Evolutionary conservation across 257 asterid species (phyloP), one percentile per base, ranked within the genome.

Genomic region (Solanum boliviense): DNA sequence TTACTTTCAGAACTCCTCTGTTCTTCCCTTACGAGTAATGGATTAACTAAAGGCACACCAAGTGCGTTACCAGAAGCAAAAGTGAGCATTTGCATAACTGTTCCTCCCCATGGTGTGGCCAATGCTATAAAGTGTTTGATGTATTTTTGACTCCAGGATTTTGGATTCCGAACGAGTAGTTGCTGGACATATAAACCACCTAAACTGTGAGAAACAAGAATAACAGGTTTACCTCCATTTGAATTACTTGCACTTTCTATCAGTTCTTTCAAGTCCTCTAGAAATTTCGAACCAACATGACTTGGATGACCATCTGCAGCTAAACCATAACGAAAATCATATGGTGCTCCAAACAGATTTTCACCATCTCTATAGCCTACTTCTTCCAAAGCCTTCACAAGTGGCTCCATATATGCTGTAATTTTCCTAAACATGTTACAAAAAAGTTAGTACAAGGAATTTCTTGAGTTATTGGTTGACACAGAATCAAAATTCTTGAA

Each of bases 21-120:
- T 31, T 95, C 95, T 32, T 89, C 91, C 34, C 98, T 88, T 5
- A 96, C 97, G 0, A 93, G 88, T 85, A 96, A 78, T 0, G 98
- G 98, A 38, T 96, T 91, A 6, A 93, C 97, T 11, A 95, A 65
- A 1, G 99, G 99, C 21, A 94, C 93, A 0, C 98, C 98, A 0
- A 96, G 68, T 3, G 99, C 39, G 78, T 89, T 86, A 8, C 99
- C 98, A 0, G 96, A 94, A 6, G 98, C 96, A 65, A 95, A 96
- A 4, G 98, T 95, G 76, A 84, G 87, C 95, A 95, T 88, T 81
- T 89, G 91, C 1, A 94, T 94, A 2, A 95, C 96, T 1, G 99
- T 92, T 34, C 99, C 99, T 16, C 98, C 99, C 99, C 99, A 96
- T 0, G 99, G 99, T 23, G 98, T 89, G 5, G 98, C 91, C 52